Base-by-base conservation (phyloP, 495 filamentous ascomycete species). In the Achaetomiella virescens region DNA sequence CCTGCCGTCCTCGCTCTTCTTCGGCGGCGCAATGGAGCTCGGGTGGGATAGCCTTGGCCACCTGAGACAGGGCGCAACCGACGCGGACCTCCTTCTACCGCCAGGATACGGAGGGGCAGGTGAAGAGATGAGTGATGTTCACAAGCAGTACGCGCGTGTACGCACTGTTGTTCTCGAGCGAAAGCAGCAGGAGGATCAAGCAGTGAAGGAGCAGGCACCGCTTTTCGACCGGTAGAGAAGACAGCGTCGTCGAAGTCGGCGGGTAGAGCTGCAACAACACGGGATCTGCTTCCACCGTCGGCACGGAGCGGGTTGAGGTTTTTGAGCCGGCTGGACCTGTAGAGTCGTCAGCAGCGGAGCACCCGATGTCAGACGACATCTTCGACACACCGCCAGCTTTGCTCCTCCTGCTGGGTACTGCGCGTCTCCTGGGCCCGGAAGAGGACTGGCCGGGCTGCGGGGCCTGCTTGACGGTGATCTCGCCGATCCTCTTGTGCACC, bases 141-240 rank as follows among this genome's bases (percentile, higher is more conserved):
- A 91, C 66, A 29, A 96, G 78, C 10, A 95, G 67, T 15, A 91
- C 78, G 17, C 90, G 81, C 6, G 90, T 90, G 49, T 87, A 83
- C 10, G 87, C 80, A 54, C 77, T 78, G 66, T 96, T 95, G 51
- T 88, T 81, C 65, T 93, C 85, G n/a, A 95, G 67, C 7, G 87
- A 90, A 20, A 96, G 75, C 22, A 92, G 61, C 20, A 95, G 69
- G 8, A 96, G 75, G 4, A 96, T 71, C 38, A 92, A 72, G 1
- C 84, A 82, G 60, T 81, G 72, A 11, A 82, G 65, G 15, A 82
- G 61, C 35, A 80, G 61, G 7, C 66, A 68, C 17, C 75, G 68
- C 58, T 77, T 79, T 45, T 78, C 75, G 44, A 68, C 66, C 0
- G 72, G 64, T 17, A 72, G 59, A 0, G 70, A 62, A 37, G 57